Base-by-base conservation (phyloP, 768 basidiomycete genomes). In the Trametes cubensis region DNA sequence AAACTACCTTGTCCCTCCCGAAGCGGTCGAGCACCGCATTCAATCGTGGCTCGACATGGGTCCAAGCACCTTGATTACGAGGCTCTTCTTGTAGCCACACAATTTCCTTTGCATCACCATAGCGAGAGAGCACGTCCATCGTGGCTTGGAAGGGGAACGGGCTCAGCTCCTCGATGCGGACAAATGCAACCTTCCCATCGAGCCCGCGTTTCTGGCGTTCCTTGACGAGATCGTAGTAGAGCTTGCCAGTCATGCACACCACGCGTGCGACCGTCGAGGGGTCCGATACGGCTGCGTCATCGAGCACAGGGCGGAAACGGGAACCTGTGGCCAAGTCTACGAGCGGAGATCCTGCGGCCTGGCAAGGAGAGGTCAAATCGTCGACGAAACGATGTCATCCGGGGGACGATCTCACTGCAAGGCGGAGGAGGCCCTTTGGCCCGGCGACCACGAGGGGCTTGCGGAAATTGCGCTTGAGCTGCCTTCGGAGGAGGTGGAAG, bases 401-500 rank as follows among this genome's bases (percentile, higher is more conserved):
- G 25, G 53, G 10, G n/a, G 6, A 23, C 30, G n/a, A 4, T 79
- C 85, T 47, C 69, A 94, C 92, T 14, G 91, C 78, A 20, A 92
- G 79, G 23, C 94, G 83, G 11, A 95, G 77, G 14, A 96, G 77
- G 1, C 87, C 90, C 70, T 97, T 97, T 0, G 95, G 94, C 3
- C 85, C 88, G 13, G 90, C 90, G 6, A 97, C 84, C 28, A 96
- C 78, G 50, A 96, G 77, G 0, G 94, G 95, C 71, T 92, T 95
- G 58, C 94, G 80, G 76, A 88, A 95, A 65, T 94, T 93, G 46
- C 94, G 80, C 69, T 82, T 80, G 70, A 95, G 84, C 73, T 96
- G 95, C 50, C 94, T 80, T 57, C 95, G 80, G n/a, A 97, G 79
- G 1, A 96, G 80, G 72, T 97, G 95, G 84, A 96, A 97, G 67